These are phyloP conservation scores for Corchorus olitorius DNA, from an alignment of 345 rosid genomes.

Conservation along the genomic window DNA sequence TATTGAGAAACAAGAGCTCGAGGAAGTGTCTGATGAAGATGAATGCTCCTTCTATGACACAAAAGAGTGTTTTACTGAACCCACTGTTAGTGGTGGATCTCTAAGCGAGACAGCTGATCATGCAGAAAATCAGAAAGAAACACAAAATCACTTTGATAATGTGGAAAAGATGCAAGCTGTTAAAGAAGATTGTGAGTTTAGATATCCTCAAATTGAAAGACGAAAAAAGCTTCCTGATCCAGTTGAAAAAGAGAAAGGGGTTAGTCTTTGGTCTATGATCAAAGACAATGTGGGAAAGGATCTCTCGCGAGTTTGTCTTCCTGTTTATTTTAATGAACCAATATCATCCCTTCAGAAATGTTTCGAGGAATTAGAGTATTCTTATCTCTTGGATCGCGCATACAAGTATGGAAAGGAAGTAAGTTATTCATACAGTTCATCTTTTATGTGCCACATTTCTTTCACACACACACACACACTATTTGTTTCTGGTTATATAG, in stretches of 20 bases:
- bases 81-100: conserved; percentile 38
- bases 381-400: conserved; percentile 87
- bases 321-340: conserved; percentile 97
- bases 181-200: conserved; percentile 35
- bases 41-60: conserved; percentile 76
- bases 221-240: conserved; percentile 89
- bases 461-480: neutral
- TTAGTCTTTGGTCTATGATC: conserved; percentile 98
- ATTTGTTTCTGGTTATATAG: neutral
- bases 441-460: neutral
- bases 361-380: conserved; percentile 94
- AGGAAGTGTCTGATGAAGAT: conserved; percentile 85
- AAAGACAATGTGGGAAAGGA: conserved; percentile 99
- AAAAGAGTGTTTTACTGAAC: conserved; percentile 64
- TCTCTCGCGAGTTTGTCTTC: conserved; percentile 94
- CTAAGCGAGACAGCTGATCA: conserved; percentile 34
- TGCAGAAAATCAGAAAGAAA: conserved; percentile 26
- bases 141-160: conserved; percentile 27
- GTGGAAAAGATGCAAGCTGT: conserved; percentile 43
- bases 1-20: conserved; percentile 86
- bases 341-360: conserved; percentile 97
- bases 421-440: conserved; percentile 28
- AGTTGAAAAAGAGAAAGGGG: conserved; percentile 93
- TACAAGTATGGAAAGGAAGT: conserved; percentile 83
- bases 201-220: conserved; percentile 53